phyloP scores from a whole-genome alignment of 1,284 basidiomycete species.

The Veloboletus limbatus region DNA sequence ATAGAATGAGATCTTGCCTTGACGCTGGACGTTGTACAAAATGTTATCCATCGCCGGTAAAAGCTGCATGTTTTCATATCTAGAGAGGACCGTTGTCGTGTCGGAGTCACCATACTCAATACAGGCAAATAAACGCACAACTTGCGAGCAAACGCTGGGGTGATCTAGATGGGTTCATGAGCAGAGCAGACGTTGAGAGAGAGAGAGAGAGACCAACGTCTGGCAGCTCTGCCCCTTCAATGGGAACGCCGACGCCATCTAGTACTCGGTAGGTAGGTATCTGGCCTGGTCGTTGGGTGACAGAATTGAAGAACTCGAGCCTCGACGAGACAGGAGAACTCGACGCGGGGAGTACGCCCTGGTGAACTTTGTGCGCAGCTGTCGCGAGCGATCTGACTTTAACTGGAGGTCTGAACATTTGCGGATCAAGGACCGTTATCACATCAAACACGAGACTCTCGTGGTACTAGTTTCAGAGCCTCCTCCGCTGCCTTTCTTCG shows the following conservation, averaged over 20 bases:
- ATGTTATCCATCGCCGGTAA: conserved; percentile 86
- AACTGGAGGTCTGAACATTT: conserved; percentile 14
- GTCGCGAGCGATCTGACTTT: conserved; percentile 23
- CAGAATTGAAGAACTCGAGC: conserved; percentile 75
- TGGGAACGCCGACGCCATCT: conserved; percentile 69
- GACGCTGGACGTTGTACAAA: conserved; percentile 88
- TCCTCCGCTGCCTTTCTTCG: conserved; percentile 61
- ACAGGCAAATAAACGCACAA: conserved; percentile 45
- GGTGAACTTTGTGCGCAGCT: conserved; percentile 26
- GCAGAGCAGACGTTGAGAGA: neutral
- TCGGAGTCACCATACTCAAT: neutral
- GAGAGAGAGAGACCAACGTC: conserved; percentile 47
- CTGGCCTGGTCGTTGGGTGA: conserved; percentile 53
- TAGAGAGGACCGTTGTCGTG: conserved; percentile 25
- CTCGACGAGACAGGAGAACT: conserved; percentile 64
- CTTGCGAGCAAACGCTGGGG: conserved; percentile 66
- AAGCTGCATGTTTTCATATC: conserved; percentile 81
- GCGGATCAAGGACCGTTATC: conserved; percentile 9
- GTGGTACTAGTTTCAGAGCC: conserved; percentile 55
- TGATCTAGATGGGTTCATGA: conserved; percentile 50
- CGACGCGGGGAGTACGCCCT: conserved; percentile 57
- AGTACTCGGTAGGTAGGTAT: conserved; percentile 83
- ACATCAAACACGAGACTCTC: conserved; percentile 9
- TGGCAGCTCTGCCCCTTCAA: conserved; percentile 72
- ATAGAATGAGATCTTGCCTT: conserved; percentile 94